Evolutionary conservation across 768 basidiomycete species (phyloP).

Genomic region (Trametes punicea): DNA sequence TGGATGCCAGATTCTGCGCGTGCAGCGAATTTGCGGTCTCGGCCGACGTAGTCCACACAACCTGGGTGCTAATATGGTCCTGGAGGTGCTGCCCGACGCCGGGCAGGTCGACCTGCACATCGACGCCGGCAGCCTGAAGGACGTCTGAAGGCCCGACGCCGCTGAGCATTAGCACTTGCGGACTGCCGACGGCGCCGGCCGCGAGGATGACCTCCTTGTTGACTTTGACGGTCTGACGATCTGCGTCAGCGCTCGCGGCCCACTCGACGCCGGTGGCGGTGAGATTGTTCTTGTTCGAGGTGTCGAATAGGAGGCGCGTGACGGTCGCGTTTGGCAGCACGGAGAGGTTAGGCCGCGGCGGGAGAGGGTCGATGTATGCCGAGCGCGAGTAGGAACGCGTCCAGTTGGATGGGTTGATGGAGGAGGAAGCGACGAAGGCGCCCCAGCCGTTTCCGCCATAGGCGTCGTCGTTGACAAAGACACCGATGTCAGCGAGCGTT

Average conservation of each 20-base stretch:
- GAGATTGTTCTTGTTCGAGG: conserved; percentile 31
- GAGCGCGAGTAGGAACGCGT: conserved; percentile 65
- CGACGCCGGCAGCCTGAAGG: conserved; percentile 43
- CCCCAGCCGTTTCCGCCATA: conserved; percentile 49
- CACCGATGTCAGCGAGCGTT: conserved; percentile 44
- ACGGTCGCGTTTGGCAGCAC: conserved; percentile 61
- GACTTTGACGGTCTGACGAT: conserved; percentile 46
- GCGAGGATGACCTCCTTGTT: conserved; percentile 55
- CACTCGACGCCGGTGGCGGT: conserved; percentile 49
- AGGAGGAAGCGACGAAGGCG: conserved; percentile 51
- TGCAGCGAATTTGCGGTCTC: conserved; percentile 38
- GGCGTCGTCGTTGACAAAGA: conserved; percentile 39
- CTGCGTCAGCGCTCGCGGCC: conserved; percentile 33
- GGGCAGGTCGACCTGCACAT: conserved; percentile 45
- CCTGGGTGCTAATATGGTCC: conserved; percentile 46
- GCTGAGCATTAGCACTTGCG: conserved; percentile 53
- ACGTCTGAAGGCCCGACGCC: conserved; percentile 58
- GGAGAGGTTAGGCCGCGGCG: conserved; percentile 59
- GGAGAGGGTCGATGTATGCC: conserved; percentile 62
- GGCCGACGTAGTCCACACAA: conserved; percentile 37
- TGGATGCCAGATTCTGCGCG: conserved; percentile 25
- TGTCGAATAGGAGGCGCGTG: conserved; percentile 46
- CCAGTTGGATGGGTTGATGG: conserved; percentile 61
- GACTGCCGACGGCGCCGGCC: conserved; percentile 49
- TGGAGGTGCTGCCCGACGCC: conserved; percentile 61